A percentile compares a stretch with the other conserved stretches of the same genome.
phyloP scores from a whole-genome alignment of 2,329 filamentous ascomycete species.

The Pezicula neosporulosa region DNA sequence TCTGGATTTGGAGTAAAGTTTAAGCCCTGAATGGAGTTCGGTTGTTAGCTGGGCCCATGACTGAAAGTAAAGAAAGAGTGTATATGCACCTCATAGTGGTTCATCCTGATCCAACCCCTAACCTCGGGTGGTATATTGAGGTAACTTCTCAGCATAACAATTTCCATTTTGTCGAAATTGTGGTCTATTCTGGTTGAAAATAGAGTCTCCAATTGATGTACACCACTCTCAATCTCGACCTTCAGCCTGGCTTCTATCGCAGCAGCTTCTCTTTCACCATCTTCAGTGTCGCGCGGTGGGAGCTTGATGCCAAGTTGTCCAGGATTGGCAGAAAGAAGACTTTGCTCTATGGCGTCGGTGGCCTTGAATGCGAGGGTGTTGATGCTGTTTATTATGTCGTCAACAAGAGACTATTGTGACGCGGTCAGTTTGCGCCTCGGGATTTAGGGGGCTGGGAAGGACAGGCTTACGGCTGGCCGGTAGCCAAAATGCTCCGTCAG shows the following conservation, averaged over 20 bases:
- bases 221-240: constrained; percentile 82
- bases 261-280: constrained; percentile 36
- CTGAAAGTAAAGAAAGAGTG: neutral
- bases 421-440: constrained; percentile 7
- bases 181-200: constrained; percentile 79
- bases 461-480: constrained; percentile 73
- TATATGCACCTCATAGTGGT: constrained; percentile 71
- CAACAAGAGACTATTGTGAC: constrained; percentile 71
- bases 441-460: neutral
- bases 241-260: constrained; percentile 46
- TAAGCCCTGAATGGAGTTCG: constrained; percentile 16
- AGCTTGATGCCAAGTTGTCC: constrained; percentile 75
- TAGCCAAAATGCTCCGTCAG: constrained; percentile 96
- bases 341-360: constrained; percentile 81
- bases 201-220: constrained; percentile 80
- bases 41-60: neutral
- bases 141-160: constrained; percentile 87
- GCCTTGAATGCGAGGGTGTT: constrained; percentile 92
- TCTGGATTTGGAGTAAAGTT: constrained; percentile 27
- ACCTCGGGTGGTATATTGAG: constrained; percentile 69
- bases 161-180: constrained; percentile 82
- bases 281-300: constrained; percentile 39
- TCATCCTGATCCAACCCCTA: constrained; percentile 73
- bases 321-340: constrained; percentile 71
- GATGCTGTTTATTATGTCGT: constrained; percentile 96